These are phyloP conservation scores for Earliella scabrosa DNA, from an alignment of 1,284 basidiomycete genomes.

Conservation along the genomic window DNA sequence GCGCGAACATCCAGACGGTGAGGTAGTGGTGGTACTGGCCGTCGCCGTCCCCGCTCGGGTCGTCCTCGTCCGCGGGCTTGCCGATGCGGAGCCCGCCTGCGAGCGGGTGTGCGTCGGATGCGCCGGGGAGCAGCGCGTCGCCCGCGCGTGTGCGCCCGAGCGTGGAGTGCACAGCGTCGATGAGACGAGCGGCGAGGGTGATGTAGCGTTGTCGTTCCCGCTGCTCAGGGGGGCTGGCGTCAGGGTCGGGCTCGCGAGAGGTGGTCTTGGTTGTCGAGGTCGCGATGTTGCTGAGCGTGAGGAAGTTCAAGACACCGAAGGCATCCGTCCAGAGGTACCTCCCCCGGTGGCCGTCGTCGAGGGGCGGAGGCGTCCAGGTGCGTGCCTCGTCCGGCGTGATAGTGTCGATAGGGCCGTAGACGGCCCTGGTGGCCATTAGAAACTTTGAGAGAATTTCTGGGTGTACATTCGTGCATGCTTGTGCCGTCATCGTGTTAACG, in stretches of 20 bases:
- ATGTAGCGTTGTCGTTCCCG: slow-evolving; percentile 13
- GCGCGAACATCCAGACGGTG: slow-evolving; percentile 38
- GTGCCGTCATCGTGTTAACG: not conserved
- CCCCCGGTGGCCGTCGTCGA: slow-evolving; percentile 27
- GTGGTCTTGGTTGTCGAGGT: no score
- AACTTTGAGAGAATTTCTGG: slow-evolving; percentile 9
- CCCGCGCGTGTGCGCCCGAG: slow-evolving; percentile 23
- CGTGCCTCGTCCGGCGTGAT: slow-evolving; percentile 17
- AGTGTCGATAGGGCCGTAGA: slow-evolving; percentile 25
- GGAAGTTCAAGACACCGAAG: slow-evolving; percentile 32
- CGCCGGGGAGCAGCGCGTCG: slow-evolving; percentile 26
- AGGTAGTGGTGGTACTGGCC: slow-evolving; percentile 37
- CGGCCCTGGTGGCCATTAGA: slow-evolving; percentile 20
- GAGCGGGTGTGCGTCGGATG: slow-evolving; percentile 31
- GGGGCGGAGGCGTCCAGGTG: slow-evolving; percentile 25
- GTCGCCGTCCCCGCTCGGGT: slow-evolving; percentile 27
- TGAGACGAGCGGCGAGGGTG: slow-evolving; percentile 24
- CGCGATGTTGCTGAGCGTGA: slow-evolving; percentile 28
- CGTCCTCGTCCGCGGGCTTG: slow-evolving; percentile 29
- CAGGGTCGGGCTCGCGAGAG: not conserved
- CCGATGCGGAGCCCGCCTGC: slow-evolving; percentile 34
- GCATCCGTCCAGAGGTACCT: slow-evolving; percentile 36
- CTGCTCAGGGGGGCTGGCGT: no score
- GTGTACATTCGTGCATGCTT: not conserved
- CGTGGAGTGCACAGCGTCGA: slow-evolving; percentile 19